These are phyloP conservation scores for Cephalotrichum gorgonifer DNA, from an alignment of 2,329 filamentous ascomycete species.

Conservation along the genomic window DNA sequence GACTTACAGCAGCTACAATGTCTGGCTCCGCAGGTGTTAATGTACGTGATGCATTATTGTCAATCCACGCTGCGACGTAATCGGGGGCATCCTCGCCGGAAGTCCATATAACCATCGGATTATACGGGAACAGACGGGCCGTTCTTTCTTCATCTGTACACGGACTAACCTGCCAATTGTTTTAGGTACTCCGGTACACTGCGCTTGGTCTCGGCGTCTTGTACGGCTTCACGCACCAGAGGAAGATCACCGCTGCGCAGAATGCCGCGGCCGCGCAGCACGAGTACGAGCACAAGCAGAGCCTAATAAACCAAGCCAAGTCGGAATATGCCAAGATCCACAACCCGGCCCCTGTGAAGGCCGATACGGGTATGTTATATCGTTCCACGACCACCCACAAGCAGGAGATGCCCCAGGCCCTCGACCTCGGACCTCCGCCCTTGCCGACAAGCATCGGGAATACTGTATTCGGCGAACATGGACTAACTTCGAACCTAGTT, in stretches of 20 bases:
- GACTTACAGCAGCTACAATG: conserved; percentile 3
- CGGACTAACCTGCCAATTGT: conserved; percentile 7
- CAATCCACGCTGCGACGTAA: background rate
- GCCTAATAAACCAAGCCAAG: conserved; percentile 88
- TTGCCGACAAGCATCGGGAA: too few species aligned
- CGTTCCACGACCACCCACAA: background rate
- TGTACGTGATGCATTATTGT: conserved; percentile 2
- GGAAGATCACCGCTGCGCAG: conserved; percentile 62
- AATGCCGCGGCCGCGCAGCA: conserved; percentile 61
- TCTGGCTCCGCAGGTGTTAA: conserved; percentile 5
- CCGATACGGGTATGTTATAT: conserved; percentile 15
- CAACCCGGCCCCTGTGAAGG: conserved; percentile 34
- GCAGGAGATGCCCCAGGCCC: background rate
- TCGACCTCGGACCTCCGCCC: background rate
- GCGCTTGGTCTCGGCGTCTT: conserved; percentile 84
- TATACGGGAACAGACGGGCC: background rate
- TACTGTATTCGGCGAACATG: too few species aligned
- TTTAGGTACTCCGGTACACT: conserved; percentile 96
- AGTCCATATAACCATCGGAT: background rate
- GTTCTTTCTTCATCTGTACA: background rate
- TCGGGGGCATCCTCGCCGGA: background rate
- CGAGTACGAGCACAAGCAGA: conserved; percentile 85
- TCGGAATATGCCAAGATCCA: conserved; percentile 73
- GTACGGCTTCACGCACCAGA: conserved; percentile 94
- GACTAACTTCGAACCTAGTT: background rate